Conservation (phyloP, 768 basidiomycete genomes). For the Tulasnella sp. region DNA sequence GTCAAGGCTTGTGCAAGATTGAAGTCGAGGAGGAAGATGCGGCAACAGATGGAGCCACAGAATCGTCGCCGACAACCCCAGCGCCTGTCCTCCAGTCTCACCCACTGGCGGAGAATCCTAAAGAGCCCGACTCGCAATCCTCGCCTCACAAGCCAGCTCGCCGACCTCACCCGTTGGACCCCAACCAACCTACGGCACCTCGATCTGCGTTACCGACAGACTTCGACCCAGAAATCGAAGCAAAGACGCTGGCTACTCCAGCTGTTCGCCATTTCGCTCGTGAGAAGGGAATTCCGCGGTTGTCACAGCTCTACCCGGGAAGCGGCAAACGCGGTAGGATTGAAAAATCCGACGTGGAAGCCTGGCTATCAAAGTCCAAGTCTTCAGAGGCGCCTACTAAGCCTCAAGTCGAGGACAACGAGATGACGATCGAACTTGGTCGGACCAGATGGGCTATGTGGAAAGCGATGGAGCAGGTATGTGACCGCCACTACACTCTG, state of each 20-base stretch:
- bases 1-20: constrained; percentile 71
- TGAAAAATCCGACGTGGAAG: constrained; percentile 73
- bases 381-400: constrained; percentile 28
- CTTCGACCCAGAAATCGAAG: constrained; percentile 23
- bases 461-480: constrained; percentile 84
- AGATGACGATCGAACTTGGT: constrained; percentile 70
- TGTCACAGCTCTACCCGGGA: constrained; percentile 61
- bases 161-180: constrained; percentile 66
- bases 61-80: constrained; percentile 38
- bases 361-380: constrained; percentile 37
- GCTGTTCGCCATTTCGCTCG: constrained; percentile 79
- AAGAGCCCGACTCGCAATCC: background rate
- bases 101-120: constrained; percentile 22
- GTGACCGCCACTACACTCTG: constrained; percentile 29
- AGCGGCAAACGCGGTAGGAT: constrained; percentile 76
- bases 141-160: constrained; percentile 36
- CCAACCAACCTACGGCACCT: constrained; percentile 44
- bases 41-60: constrained; percentile 33
- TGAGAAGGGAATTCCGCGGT: constrained; percentile 59
- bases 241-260: constrained; percentile 67
- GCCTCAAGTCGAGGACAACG: constrained; percentile 43
- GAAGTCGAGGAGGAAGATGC: constrained; percentile 69
- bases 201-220: background rate
- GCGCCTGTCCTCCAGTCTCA: constrained; percentile 29
- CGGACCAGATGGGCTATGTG: constrained; percentile 84